Conservation (phyloP, 768 basidiomycete species). For the Mycena galericulata region DNA sequence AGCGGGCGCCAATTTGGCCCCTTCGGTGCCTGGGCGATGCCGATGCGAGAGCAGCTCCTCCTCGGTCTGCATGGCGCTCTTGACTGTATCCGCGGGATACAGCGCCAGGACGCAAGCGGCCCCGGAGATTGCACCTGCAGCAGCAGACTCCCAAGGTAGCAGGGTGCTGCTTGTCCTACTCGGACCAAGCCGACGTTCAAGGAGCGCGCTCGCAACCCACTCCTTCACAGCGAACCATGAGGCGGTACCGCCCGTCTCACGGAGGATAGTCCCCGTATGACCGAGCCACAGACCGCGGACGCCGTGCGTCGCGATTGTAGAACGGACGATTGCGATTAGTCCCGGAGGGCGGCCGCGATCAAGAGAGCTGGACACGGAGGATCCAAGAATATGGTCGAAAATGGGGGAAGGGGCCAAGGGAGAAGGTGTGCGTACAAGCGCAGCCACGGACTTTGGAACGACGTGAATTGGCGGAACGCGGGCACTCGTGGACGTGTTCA, state of each 20-base stretch:
- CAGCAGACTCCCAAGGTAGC: conserved; percentile 84
- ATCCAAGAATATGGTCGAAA: conserved; percentile 26
- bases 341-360: conserved; percentile 67
- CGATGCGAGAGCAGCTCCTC: conserved; percentile 80
- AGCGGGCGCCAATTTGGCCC: not conserved
- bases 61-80: conserved; percentile 95
- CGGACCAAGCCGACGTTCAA: conserved; percentile 57
- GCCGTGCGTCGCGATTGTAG: conserved; percentile 75
- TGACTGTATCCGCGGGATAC: conserved; percentile 96
- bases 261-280: conserved; percentile 92
- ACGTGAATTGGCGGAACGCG: conserved; percentile 28
- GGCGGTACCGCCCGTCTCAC: conserved; percentile 91
- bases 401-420: conserved; percentile 33
- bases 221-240: conserved; percentile 96
- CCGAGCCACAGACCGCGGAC: conserved; percentile 95
- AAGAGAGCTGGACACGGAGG: conserved; percentile 15
- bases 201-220: conserved; percentile 71
- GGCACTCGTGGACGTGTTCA: conserved; percentile 48
- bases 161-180: conserved; percentile 46
- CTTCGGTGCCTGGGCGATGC: conserved; percentile 34
- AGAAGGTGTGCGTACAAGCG: conserved; percentile 20
- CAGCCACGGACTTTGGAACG: conserved; percentile 21
- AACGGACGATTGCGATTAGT: conserved; percentile 73
- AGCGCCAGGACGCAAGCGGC: conserved; percentile 88
- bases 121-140: conserved; percentile 89